Evolutionary conservation across 352 stramenopile species (phyloP).

Genomic region (Phytophthora aleatoria): DNA sequence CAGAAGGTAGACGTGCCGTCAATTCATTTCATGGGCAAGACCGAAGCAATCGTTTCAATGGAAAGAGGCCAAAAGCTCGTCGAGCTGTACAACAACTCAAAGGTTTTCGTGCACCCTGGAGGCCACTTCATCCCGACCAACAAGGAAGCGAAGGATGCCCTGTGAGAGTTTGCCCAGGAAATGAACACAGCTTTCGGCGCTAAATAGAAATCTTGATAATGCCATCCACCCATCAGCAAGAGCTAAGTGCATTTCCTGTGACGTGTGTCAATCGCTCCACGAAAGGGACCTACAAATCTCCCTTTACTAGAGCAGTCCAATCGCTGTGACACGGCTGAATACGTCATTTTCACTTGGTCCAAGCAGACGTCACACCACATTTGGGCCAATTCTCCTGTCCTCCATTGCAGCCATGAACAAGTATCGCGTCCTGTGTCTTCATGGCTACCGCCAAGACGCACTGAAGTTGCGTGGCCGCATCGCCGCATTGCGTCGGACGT

Average conservation of each 20-base stretch:
- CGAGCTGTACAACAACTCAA: constrained; percentile 51
- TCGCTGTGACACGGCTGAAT: not conserved
- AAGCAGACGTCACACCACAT: constrained; percentile 5
- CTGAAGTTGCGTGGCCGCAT: constrained; percentile 78
- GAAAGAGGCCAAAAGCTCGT: constrained; percentile 55
- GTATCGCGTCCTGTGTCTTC: constrained; percentile 81
- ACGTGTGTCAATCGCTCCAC: constrained; percentile 6
- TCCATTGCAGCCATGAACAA: constrained; percentile 35
- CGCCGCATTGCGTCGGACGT: constrained; percentile 65
- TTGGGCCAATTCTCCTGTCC: not conserved
- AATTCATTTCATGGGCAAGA: constrained; percentile 82
- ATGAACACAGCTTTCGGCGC: constrained; percentile 23
- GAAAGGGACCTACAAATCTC: constrained; percentile 10
- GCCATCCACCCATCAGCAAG: too few species aligned
- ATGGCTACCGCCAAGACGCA: constrained; percentile 83
- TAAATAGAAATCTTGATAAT: constrained; percentile 11
- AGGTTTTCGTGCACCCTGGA: constrained; percentile 63
- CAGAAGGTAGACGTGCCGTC: constrained; percentile 63
- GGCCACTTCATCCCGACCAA: constrained; percentile 84
- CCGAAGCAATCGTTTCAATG: constrained; percentile 63
- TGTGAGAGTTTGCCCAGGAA: constrained; percentile 66
- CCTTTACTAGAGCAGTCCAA: constrained; percentile 15
- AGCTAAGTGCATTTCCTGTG: too few species aligned
- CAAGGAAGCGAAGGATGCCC: constrained; percentile 78
- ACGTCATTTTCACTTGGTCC: constrained; percentile 11